phyloP scores from a whole-genome alignment of 2,329 filamentous ascomycete species.

The Trichoderma sp. region DNA sequence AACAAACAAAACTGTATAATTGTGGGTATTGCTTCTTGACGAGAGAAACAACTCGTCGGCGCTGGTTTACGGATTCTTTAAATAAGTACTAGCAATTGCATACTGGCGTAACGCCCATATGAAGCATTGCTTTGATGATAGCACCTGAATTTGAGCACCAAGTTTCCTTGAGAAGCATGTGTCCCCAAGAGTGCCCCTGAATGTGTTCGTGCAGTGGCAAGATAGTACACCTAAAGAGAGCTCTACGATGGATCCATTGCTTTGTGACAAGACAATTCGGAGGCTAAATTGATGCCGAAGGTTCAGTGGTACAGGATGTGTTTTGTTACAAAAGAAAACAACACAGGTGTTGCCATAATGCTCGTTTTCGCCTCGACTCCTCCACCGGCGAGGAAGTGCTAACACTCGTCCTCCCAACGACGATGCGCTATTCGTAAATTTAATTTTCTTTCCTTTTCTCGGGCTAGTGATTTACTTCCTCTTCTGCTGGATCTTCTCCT shows the following conservation, averaged over 20 bases:
- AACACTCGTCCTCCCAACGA: neutral
- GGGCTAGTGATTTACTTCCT: constrained; percentile 56
- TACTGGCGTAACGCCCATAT: constrained; percentile 35
- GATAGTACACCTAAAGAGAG: neutral
- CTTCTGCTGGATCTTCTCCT: constrained; percentile 76
- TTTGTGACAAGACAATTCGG: neutral
- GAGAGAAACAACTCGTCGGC: constrained; percentile 37
- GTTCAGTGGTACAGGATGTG: constrained; percentile 15
- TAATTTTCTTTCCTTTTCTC: neutral
- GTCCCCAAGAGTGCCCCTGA: neutral
- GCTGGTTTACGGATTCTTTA: constrained; percentile 36
- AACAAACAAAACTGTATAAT: constrained; percentile 35
- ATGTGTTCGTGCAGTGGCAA: neutral
- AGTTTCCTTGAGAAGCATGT: neutral
- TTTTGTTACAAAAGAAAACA: constrained; percentile 11
- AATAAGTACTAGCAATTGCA: constrained; percentile 33
- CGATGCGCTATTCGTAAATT: constrained; percentile 7
- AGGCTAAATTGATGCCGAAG: neutral
- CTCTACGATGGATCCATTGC: neutral
- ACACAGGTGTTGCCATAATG: constrained; percentile 13
- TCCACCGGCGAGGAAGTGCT: neutral
- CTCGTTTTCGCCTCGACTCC: constrained; percentile 8
- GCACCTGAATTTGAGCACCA: constrained; percentile 25
- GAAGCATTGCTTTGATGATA: constrained; percentile 32
- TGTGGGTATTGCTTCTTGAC: constrained; percentile 39